Conservation (phyloP, 1,139 yeast species). For the Hansenula sp. region DNA sequence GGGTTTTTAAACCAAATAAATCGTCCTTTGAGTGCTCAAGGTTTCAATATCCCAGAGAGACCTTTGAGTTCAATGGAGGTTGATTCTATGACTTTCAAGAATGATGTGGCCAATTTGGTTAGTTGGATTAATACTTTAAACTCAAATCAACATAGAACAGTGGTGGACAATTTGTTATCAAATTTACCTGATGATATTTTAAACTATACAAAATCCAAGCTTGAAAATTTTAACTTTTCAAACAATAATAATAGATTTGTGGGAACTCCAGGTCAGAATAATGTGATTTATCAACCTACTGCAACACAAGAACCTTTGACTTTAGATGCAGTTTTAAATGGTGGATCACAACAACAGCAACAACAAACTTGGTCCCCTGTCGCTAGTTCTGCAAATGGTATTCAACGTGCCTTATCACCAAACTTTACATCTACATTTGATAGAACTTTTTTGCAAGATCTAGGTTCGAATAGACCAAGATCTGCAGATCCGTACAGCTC, state of each 20-base stretch:
- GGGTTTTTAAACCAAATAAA: constrained; percentile 11
- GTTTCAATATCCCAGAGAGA: constrained; percentile 19
- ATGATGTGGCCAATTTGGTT: constrained; percentile 47
- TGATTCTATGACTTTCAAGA: constrained; percentile 33
- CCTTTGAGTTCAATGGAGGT: constrained; percentile 26
- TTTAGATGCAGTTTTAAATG: constrained; percentile 31
- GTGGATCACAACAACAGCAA: constrained; percentile 7
- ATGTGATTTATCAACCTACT: constrained; percentile 21
- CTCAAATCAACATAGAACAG: constrained; percentile 51
- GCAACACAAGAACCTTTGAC: constrained; percentile 29
- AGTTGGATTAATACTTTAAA: constrained; percentile 58
- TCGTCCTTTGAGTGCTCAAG: constrained; percentile 20
- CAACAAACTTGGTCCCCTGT: constrained; percentile 17
- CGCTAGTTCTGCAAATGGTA: constrained; percentile 5
- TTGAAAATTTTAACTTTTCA: constrained; percentile 16
- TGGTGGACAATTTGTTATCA: constrained; percentile 54
- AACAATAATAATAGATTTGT: constrained; percentile 3
- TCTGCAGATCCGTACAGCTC: constrained; percentile 34
- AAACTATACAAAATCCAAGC: constrained; percentile 38
- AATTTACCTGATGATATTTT: constrained; percentile 44
- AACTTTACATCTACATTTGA: constrained; percentile 15
- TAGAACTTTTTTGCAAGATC: constrained; percentile 11
- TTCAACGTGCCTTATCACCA: constrained; percentile 22
- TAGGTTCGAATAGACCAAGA: constrained; percentile 29
- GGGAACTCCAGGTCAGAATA: constrained; percentile 19